Evolutionary conservation across 1,284 basidiomycete genomes (phyloP), one percentile per base, ranked within the genome.

Genomic region (Leccinum pseudoinsigne): DNA sequence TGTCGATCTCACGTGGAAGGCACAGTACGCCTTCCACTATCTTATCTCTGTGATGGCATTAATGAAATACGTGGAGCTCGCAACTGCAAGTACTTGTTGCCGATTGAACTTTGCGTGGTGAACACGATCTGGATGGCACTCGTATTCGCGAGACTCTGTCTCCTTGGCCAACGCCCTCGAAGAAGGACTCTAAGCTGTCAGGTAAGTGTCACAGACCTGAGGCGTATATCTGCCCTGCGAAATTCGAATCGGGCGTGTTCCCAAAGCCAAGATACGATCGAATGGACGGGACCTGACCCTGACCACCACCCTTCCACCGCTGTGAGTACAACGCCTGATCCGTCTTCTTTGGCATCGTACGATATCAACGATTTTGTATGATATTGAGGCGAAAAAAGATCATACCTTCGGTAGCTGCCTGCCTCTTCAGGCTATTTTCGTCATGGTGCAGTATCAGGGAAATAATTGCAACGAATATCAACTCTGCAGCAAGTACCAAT

Each of bases 261-360:
- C 3, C 55, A 28, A 55, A 87, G 86, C 63, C 83, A 85, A 42
- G 75, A 71, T 59, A 71, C 66, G 18, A 86, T 87, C 66, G 73
- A 74, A 21, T 87, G 86, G 86, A 81, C 76, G 36, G 83, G 85
- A 5, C 84, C 84, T 5, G 84, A 86, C 66, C 84, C 86, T 34
- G 80, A 79, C 18, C 84, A 86, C 66, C 83, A 86, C 68, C 85
- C 86, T 69, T 85, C 85, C 1, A 84, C 77, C 16, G 83, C 85
- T 18, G 86, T 86, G 68, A 68, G 82, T 77, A 31, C 38, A 14
- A 34, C 26, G 7, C 16, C 5, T 4, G 26, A 45, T 50, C 2
- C 9, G n/a, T 31, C 34, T 14, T 61, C 60, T 53, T 42, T 42
- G 58, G 34, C 18, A 7, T 55, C 38, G 11, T 54, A 4, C 23